A percentile compares a stretch with the other conserved stretches of the same genome.
These are phyloP conservation scores for Xylaria polymorpha DNA, from an alignment of 2,329 filamentous ascomycete species.

Conservation along the genomic window DNA sequence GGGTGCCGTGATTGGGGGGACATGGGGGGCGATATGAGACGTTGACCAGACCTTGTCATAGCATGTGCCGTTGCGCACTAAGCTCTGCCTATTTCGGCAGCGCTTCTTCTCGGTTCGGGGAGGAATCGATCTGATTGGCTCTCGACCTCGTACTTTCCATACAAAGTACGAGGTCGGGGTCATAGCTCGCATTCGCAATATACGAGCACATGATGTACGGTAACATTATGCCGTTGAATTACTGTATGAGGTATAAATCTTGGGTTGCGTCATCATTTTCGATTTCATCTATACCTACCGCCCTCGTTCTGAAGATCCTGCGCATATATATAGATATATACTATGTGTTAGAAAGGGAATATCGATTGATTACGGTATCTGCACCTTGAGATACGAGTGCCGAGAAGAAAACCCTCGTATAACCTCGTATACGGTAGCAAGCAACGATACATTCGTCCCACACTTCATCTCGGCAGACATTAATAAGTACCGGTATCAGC, in stretches of 20 bases:
- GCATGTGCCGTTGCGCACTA: slow-evolving; percentile 8
- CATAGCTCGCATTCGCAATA: neutral
- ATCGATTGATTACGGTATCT: neutral
- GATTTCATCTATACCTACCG: neutral
- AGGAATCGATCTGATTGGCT: slow-evolving; percentile 11
- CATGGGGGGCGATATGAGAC: slow-evolving; percentile 4
- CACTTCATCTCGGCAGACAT: neutral
- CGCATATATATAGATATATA: neutral
- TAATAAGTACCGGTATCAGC: slow-evolving; percentile 1
- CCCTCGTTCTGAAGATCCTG: neutral
- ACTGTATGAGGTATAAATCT: neutral
- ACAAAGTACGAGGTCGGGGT: slow-evolving; percentile 5
- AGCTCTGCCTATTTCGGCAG: slow-evolving; percentile 5
- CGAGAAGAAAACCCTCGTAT: slow-evolving; percentile 13
- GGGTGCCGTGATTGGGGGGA: slow-evolving; percentile 22
- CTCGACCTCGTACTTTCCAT: slow-evolving; percentile 11
- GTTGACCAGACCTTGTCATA: slow-evolving; percentile 2
- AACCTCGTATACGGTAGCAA: slow-evolving; percentile 13
- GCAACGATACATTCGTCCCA: neutral
- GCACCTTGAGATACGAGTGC: neutral
- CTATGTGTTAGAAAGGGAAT: neutral
- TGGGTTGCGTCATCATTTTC: neutral
- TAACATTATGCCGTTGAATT: neutral
- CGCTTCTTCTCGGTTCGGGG: slow-evolving; percentile 1
- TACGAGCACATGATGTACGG: neutral